Evolutionary conservation across 2,329 filamentous ascomycete genomes (phyloP), one percentile per base, ranked within the genome.

Genomic region (Pseudocercospora macadamiae): DNA sequence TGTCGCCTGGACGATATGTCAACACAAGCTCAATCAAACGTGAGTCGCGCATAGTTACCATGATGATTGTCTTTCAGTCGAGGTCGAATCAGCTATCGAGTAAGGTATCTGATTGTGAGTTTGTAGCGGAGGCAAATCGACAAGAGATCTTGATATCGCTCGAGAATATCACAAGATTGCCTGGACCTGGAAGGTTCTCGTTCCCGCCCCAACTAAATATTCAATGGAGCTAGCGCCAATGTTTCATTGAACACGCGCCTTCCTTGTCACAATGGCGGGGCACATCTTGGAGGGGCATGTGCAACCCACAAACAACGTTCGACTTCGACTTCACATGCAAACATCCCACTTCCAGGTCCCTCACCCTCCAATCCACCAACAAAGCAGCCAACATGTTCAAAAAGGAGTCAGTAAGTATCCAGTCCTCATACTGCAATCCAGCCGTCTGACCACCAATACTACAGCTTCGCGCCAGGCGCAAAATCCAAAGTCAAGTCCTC

Each of bases 401-500:
- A 75, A 96, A 95, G 83, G 91, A 96, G 91, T 95, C 77, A 73
- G 84, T 78, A 23, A 25, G 26, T 32, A 25, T 16, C n/a, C 19
- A 19, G 49, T 10, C 32, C 45, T 47, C 34, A 26, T 54, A 53
- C 25, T 21, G 16, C 25, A 59, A 53, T n/a, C 61, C 64, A 63
- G 48, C 70, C 16, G 93, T 16, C 36, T 25, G 8, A 28, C 19
- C 23, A 58, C 51, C 16, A 61, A 61, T 62, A 49, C 71, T 6
- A 32, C 25, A 93, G 90, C 66, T 87, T 96, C 74, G 80, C 86
- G 70, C 79, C 88, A 23, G 86, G 89, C 66, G 88, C 90, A 57
- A 96, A 95, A 80, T 91, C 92, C 69, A 97, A 97, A 82, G 91
- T 97, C 77, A 99, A 97, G 80, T 97, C 93, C 65, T 96, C 92